phyloP scores from a whole-genome alignment of 305 asterid genomes.

The Fraxinus xanthoxyloides region DNA sequence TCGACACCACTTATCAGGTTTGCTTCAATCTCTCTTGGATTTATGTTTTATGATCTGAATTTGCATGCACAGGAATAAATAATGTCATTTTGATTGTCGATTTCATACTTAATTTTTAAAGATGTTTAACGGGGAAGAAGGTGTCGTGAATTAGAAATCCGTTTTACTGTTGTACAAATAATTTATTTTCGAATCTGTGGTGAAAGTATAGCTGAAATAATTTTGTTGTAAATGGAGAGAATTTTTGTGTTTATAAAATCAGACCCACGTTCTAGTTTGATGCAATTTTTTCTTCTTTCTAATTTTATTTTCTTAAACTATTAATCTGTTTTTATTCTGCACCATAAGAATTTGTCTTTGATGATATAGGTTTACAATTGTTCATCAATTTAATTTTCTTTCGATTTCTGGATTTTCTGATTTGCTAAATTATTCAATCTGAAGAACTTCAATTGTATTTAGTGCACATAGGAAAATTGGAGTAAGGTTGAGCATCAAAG shows the following conservation, averaged over 20 bases:
- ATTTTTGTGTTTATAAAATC: not conserved
- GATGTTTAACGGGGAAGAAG: conserved; percentile 10
- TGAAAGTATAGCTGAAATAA: not conserved
- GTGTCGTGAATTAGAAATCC: not conserved
- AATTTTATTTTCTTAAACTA: not conserved
- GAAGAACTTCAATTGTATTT: not conserved
- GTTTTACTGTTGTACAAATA: not conserved
- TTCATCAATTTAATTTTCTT: not conserved
- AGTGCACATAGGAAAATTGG: not conserved
- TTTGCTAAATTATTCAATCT: not conserved
- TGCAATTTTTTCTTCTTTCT: not conserved
- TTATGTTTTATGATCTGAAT: conserved; percentile 1
- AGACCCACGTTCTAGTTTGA: not conserved
- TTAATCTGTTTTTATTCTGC: not conserved
- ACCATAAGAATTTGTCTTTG: not conserved
- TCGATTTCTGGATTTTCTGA: not conserved
- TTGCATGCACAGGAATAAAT: not conserved
- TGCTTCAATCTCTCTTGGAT: not conserved
- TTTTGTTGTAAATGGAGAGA: not conserved
- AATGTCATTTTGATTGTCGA: not conserved
- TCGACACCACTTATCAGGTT: conserved; percentile 37
- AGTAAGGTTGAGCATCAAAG: not conserved
- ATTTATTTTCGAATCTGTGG: not conserved
- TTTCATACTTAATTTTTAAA: not conserved
- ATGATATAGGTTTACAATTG: not conserved